Base-by-base conservation (phyloP, 371 early-diverging fungal genomes). In the Syncephalastrum racemosum region DNA sequence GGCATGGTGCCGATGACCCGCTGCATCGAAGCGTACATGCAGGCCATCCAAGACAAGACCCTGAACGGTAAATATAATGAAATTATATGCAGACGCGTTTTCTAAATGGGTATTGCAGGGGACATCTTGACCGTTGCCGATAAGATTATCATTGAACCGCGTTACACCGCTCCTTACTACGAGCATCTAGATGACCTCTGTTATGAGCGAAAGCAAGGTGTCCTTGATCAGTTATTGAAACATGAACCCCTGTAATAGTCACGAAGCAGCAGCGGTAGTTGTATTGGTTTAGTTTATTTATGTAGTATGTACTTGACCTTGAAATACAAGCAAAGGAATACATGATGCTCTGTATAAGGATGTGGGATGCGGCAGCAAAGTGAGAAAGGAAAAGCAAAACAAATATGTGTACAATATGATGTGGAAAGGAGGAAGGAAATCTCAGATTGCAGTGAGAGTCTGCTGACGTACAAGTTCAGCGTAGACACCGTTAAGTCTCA, bases 401-500 rank as follows among this genome's bases (percentile, higher is more conserved):
- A 31, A 10, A 31, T 31, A 31, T 31, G 36, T 31, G 36, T 31
- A 31, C 36, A 31, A 31, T 10, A 31, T 31, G 36, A 25, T 25
- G 25, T 4, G 2, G 25, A 5, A 8, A 31, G 36, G 36, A 31
- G 36, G 36, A 31, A 31, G 36, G 36, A 12, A 8, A 31, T 31
- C 36, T 31, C 67, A 69, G 55, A 68, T 62, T 45, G 73, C 73
- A 46, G 65, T 70, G 39, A 78, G 66, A 7, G 74, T 67, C 64
- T 80, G 77, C 50, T 73, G 72, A 44, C 63, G 63, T 7, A 71
- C 73, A 44, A 77, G 54, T 25, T 64, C 71, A 40, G 62, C 66
- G 59, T 77, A 77, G 4, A 45, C 55, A 8, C 72, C 72, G 25
- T 65, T 73, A 25, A 70, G 43, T n/a, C 69, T 60, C 4, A 92